Base-by-base conservation (phyloP, 495 filamentous ascomycete species). In the Glarea lozoyensis region DNA sequence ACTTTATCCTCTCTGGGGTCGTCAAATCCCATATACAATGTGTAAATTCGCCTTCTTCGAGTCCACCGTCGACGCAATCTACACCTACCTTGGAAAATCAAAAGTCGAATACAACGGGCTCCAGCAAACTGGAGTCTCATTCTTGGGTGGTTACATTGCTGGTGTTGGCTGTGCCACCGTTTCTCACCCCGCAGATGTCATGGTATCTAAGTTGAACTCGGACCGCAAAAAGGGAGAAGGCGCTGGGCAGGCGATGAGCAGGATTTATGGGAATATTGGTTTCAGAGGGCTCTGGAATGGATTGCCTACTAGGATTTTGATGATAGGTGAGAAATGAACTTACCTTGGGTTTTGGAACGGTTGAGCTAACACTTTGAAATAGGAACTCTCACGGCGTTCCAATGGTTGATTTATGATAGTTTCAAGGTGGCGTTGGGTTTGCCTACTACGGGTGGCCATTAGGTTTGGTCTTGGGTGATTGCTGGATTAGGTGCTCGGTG, bases 351-450 rank as follows among this genome's bases (percentile, higher is more conserved):
- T n/a, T n/a, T n/a, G n/a, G n/a, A n/a, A n/a, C n/a, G n/a, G n/a
- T n/a, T n/a, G n/a, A n/a, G n/a, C n/a, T n/a, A n/a, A n/a, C n/a
- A n/a, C n/a, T n/a, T n/a, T n/a, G n/a, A n/a, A n/a, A n/a, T n/a
- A 44, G 70, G 76, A 19, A 74, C 72, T 10, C 57, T 80, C 54
- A 81, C 77, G 24, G 81, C 77, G n/a, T 83, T 82, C 64, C 81
- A 85, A 59, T 85, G 81, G 81, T 61, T 85, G 43, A 82, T 85
- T 46, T 85, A 85, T 60, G 81, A 85, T 55, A 78, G 72, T n/a
- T 85, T 83, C 66, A 85, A 85, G 66, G 79, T 84, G 37, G 76
- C 76, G 60, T 62, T 81, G 40, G 79, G 79, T 24, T 64, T 81
- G 21, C 77, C 77, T n/a, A 81, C 75, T n/a, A 81, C 77, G 18